phyloP scores from a whole-genome alignment of 192 early-diverging fungal genomes.

The Linnemannia zychae region DNA sequence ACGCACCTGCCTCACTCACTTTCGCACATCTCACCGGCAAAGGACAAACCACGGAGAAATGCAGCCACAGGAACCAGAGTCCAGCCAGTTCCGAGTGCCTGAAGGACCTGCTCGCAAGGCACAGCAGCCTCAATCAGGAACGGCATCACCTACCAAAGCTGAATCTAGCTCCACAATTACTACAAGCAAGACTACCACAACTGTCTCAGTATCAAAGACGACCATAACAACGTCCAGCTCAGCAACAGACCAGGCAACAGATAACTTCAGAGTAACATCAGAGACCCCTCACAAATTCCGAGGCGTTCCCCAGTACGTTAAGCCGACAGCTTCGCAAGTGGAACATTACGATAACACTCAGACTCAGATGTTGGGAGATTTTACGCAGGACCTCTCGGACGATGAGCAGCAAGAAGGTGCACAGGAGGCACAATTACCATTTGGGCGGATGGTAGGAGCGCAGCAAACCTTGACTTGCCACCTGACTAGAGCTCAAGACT shows the following conservation, averaged over 20 bases:
- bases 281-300: not conserved
- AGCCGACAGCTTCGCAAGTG: slow-evolving; percentile 19
- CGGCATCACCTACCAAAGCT: no score
- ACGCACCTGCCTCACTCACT: not conserved
- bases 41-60: not conserved
- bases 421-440: not conserved
- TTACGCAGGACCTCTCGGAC: not conserved
- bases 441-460: slow-evolving; percentile 11
- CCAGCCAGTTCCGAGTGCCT: slow-evolving; percentile 13
- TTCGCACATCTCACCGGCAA: not conserved
- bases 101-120: slow-evolving; percentile 6
- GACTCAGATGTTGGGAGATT: slow-evolving; percentile 13
- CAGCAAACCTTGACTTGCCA: not conserved
- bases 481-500: not conserved
- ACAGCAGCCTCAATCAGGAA: not conserved
- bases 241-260: not conserved
- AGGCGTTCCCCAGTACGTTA: slow-evolving; percentile 8
- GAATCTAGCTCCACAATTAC: no score
- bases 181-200: no score
- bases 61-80: slow-evolving; percentile 1
- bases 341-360: not conserved
- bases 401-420: not conserved
- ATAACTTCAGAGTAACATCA: no score
- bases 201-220: no score
- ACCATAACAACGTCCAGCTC: no score